Evolutionary conservation across 2,329 filamentous ascomycete species (phyloP), one percentile per base, ranked within the genome.

Genomic region (Colletotrichum costaricense): DNA sequence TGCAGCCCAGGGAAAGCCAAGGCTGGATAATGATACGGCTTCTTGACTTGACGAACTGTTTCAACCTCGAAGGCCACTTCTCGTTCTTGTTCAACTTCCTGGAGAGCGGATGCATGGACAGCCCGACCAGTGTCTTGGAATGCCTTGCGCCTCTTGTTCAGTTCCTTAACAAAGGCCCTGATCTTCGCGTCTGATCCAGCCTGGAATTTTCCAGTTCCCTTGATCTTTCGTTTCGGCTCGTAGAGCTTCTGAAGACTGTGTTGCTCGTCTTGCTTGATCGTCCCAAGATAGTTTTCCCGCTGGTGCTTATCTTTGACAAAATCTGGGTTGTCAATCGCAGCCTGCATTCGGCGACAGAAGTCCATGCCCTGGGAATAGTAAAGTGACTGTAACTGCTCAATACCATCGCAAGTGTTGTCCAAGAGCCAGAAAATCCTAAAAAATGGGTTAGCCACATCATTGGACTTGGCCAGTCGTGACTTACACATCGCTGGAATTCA

Each of bases 1-100:
- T 90, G 84, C 0, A 92, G 82, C 0, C 85, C 84, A 0, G 83
- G 79, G 52, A 88, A 88, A 0, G 73, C 72, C 0, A 86, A 77
- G 0, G 88, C 77, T 0, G 75, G 76, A 69, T 84, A 86, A 0
- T 83, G 78, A 0, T 79, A 49, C 0, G 85, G 86, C 33, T 83
- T 86, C 76, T 91, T 86, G 2, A 87, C 81, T 74, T 91, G 86
- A 0, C 90, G 87, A 0, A 91, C 85, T 7, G 85, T 81, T 69
- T 93, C 89, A 0, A 92, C 85, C 74, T 92, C 87, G 19, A 87
- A 84, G 3, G 88, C 89, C 0, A 92, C 85, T 73, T 93, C 90
- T 19, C 90, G 82, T 75, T 92, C 89, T 71, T 88, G 86, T 52
- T 88, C 87, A 0, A 88, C 91, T 67, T 93, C 91, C 60, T 92